Conservation (phyloP, 169 alveolate genomes). For the Condylostoma magnum region DNA sequence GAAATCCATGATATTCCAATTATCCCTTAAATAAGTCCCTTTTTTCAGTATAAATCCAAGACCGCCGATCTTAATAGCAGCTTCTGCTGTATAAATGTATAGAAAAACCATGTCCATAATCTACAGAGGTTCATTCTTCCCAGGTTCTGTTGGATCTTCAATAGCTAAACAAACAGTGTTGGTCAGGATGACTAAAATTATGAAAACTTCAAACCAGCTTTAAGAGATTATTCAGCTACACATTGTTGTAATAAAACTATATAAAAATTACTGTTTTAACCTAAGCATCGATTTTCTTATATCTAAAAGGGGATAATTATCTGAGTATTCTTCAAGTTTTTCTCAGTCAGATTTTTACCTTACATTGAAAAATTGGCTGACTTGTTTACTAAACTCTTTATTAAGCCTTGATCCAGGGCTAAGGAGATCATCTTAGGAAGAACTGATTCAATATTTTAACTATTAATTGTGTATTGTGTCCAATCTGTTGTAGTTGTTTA, state of each 20-base stretch:
- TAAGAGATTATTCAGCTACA: background rate
- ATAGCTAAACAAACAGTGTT: constrained; percentile 57
- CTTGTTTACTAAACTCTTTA: too few species aligned
- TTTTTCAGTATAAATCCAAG: constrained; percentile 36
- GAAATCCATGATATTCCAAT: constrained; percentile 70
- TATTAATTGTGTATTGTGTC: too few species aligned
- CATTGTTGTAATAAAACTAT: background rate
- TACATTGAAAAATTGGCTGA: too few species aligned
- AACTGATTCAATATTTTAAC: too few species aligned
- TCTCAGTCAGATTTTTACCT: too few species aligned
- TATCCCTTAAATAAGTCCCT: constrained; percentile 59
- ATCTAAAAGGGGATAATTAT: constrained; percentile 6
- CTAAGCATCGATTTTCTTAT: background rate
- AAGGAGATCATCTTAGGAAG: too few species aligned
- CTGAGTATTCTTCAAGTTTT: too few species aligned
- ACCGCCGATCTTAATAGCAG: constrained; percentile 54
- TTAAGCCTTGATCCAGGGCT: too few species aligned
- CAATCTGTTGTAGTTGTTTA: too few species aligned
- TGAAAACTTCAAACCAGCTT: constrained; percentile 47
- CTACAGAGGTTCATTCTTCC: background rate
- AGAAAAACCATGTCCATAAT: constrained; percentile 49
- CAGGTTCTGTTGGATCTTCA: constrained; percentile 50
- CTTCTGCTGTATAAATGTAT: constrained; percentile 57
- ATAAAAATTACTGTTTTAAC: background rate
- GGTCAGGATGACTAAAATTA: constrained; percentile 50